Conservation (phyloP, 2,329 filamentous ascomycete genomes). For the Trichophyton rubrum region DNA sequence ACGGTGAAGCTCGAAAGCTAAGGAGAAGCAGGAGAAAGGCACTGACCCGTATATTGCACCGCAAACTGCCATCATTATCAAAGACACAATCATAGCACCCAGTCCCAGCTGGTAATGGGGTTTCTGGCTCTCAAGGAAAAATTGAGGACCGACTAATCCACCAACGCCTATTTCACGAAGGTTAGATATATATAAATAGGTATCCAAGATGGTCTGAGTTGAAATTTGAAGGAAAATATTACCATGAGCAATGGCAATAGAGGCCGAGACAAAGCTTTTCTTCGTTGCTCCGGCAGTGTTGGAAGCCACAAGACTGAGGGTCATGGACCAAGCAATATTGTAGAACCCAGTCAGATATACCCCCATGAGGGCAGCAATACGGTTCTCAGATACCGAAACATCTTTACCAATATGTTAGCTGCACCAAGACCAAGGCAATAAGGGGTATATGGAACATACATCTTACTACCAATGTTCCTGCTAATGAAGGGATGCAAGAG, state of each 20-base stretch:
- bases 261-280: not conserved
- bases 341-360: not conserved
- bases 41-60: not conserved
- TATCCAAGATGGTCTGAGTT: not conserved
- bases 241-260: not conserved
- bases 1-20: not conserved
- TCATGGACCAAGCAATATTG: not conserved
- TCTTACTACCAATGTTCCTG: not conserved
- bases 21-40: not conserved
- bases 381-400: not conserved
- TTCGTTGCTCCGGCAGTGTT: not conserved
- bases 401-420: not conserved
- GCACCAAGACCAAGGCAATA: no score
- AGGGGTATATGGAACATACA: not conserved
- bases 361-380: not conserved
- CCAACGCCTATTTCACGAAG: not conserved
- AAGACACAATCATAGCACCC: not conserved
- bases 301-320: not conserved
- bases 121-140: not conserved
- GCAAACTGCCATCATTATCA: not conserved
- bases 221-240: not conserved
- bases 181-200: not conserved
- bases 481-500: not conserved
- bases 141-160: not conserved
- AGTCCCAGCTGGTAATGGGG: not conserved